Base-by-base conservation (phyloP, 139 green algal genomes). In the Nannochloris sp. region DNA sequence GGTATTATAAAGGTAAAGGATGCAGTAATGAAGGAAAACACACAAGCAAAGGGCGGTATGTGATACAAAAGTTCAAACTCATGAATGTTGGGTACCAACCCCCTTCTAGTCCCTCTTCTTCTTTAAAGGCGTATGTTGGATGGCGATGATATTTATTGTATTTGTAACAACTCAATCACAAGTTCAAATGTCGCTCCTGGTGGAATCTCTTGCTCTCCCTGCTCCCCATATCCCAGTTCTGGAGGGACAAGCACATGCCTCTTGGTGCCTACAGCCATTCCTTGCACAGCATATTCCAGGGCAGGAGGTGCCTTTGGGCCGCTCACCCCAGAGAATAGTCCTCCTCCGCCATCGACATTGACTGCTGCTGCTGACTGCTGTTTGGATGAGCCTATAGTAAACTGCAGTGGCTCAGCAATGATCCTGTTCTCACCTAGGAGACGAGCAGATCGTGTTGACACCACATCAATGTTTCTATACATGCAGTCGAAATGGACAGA, bases 401-500 rank as follows among this genome's bases (percentile, higher is more conserved):
- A 95, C 58, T 92, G 78, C 43, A 90, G 88, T 4, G 90, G 88
- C 85, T 97, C 89, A 8, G 90, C 75, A 37, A 97, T 78, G 9
- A 82, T 89, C 4, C 91, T 64, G 75, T 97, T 97, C 61, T 85
- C 91, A 2, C 90, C 89, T 18, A 97, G 75, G 18, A 90, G 75
- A 4, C 91, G 78, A 0, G 90, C 85, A 29, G 75, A 74, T 21
- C 89, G 72, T 48, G 68, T 87, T 12, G 89, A 96, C 23, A 92
- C 87, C 5, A 93, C 90, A 51, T 90, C 80, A 4, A 97, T 79
- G 50, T 83, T 82, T 8, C 78, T 75, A 72, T 84, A 96, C 6
- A 85, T 53, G 70, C 83, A 90, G 57, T 97, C 90, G 78, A 87
- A 97, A 73, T 97, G 90, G 2, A 97, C 88, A 70, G 71, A 61